A percentile compares a stretch with the other conserved stretches of the same genome.
Conservation (phyloP, 176 grass and related monocot species). For the Pontederia paniculata region DNA sequence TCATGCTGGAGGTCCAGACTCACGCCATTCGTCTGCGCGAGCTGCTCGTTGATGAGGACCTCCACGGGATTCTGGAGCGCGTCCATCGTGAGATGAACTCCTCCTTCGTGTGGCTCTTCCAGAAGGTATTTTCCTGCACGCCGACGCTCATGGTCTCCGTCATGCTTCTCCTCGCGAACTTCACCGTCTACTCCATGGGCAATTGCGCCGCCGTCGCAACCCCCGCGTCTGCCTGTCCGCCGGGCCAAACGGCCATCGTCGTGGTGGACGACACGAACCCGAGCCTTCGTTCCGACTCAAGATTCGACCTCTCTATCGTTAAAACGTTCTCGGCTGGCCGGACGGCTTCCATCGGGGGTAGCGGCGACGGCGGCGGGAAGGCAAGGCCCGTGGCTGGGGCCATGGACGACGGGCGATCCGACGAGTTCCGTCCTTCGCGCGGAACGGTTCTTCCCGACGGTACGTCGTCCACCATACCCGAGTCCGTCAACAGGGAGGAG, state of each 20-base stretch:
- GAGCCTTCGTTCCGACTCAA: constrained; percentile 5
- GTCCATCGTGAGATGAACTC: constrained; percentile 71
- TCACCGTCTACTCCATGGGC: constrained; percentile 80
- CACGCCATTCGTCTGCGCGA: constrained; percentile 63
- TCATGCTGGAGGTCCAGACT: constrained; percentile 78
- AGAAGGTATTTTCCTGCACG: constrained; percentile 73
- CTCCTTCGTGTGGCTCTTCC: constrained; percentile 95
- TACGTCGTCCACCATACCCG: constrained; percentile 8
- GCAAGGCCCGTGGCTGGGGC: constrained; percentile 47
- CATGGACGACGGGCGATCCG: constrained; percentile 47
- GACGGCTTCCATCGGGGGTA: constrained; percentile 37
- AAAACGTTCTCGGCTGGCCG: constrained; percentile 39
- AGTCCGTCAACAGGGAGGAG: constrained; percentile 8
- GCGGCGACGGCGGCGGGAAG: constrained; percentile 52
- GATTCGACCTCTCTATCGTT: constrained; percentile 21
- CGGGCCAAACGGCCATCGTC: constrained; percentile 18
- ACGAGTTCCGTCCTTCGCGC: constrained; percentile 20
- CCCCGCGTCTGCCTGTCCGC: constrained; percentile 18
- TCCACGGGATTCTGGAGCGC: constrained; percentile 34
- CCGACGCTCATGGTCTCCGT: constrained; percentile 77
- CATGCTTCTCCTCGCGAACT: constrained; percentile 89
- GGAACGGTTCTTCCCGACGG: constrained; percentile 20
- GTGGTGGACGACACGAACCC: constrained; percentile 18
- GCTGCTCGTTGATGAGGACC: constrained; percentile 47
- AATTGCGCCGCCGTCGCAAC: constrained; percentile 22